These are phyloP conservation scores for Aspergillus nanangensis DNA, from an alignment of 495 filamentous ascomycete genomes.

Conservation along the genomic window DNA sequence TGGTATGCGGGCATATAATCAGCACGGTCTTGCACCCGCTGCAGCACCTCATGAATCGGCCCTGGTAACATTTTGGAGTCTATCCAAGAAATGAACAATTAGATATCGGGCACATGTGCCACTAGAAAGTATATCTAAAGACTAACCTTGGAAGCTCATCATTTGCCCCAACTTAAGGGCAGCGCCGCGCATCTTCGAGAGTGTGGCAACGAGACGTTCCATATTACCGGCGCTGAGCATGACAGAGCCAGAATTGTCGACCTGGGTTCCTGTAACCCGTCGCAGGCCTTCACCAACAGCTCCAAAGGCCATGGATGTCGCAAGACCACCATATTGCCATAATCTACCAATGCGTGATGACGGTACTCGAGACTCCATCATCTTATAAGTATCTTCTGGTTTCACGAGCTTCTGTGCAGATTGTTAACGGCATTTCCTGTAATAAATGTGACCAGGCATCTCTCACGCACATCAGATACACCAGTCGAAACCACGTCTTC, in stretches of 20 bases:
- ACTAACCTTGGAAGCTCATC: constrained; percentile 83
- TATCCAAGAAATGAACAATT: constrained; percentile 19
- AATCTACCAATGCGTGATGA: constrained; percentile 80
- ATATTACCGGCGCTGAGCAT: constrained; percentile 88
- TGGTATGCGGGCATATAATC: constrained; percentile 98
- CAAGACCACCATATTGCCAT: constrained; percentile 92
- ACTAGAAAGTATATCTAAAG: too few relatives aligned
- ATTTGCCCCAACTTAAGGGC: constrained; percentile 97
- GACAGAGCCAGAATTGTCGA: constrained; percentile 63
- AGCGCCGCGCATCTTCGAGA: constrained; percentile 95
- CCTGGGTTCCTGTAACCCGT: constrained; percentile 57
- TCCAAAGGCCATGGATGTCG: constrained; percentile 94
- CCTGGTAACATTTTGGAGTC: constrained; percentile 93
- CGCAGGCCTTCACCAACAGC: constrained; percentile 79
- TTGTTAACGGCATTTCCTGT: constrained; percentile 10
- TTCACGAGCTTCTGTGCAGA: constrained; percentile 8
- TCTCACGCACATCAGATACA: constrained; percentile 5
- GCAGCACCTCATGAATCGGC: constrained; percentile 78
- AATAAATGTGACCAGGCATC: too few relatives aligned
- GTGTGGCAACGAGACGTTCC: constrained; percentile 84
- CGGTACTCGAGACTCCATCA: constrained; percentile 87
- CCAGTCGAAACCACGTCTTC: constrained; percentile 18
- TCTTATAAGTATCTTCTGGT: constrained; percentile 50
- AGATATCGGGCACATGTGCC: too few relatives aligned
- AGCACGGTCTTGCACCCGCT: constrained; percentile 91